Base-by-base conservation (phyloP, 1,139 yeast species). In the Nadsonia commutata region DNA sequence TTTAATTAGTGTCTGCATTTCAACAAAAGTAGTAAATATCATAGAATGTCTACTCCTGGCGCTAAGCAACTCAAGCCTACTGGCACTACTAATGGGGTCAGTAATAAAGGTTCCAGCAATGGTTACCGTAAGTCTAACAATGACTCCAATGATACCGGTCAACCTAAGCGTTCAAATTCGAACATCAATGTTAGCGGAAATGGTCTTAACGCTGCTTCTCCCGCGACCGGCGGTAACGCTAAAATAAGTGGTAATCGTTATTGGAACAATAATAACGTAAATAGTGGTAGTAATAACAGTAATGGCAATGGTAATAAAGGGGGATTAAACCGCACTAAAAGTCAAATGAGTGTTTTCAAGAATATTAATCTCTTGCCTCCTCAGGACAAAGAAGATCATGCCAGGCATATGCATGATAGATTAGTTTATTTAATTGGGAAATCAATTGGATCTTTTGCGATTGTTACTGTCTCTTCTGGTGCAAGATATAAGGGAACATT, bases 401-500 rank as follows among this genome's bases (percentile, higher is more conserved):
- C 40, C 31, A 45, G 64, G 33, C 63, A 57, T 47, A 60, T 71
- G 58, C 65, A 67, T 49, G 78, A 76, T 48, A 67, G 78, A 45
- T 57, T 76, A 48, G 57, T 68, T 37, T 73, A 58, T 51, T 58
- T 77, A 47, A 59, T 76, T 39, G 66, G 72, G 40, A 73, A 72
- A 51, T 65, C 83, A 18, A 58, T 75, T 40, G 85, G 94, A 16
- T 67, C 71, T 36, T 63, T 63, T 27, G 75, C 74, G 20, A 66
- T 66, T 18, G 80, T 76, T 13, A 76, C 85, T 2, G 74, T 78
- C 2, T 63, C 75, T 20, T 70, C 81, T 1, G 93, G 90, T 7
- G 68, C 73, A 3, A 64, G 71, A 37, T 72, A 74, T 53, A 63
- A 66, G 36, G 94, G 94, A n/a, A 56, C 75, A 13, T 62, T 83